Base-by-base conservation (phyloP, 148 eudicot species). In the Vaccinium darrowii region DNA sequence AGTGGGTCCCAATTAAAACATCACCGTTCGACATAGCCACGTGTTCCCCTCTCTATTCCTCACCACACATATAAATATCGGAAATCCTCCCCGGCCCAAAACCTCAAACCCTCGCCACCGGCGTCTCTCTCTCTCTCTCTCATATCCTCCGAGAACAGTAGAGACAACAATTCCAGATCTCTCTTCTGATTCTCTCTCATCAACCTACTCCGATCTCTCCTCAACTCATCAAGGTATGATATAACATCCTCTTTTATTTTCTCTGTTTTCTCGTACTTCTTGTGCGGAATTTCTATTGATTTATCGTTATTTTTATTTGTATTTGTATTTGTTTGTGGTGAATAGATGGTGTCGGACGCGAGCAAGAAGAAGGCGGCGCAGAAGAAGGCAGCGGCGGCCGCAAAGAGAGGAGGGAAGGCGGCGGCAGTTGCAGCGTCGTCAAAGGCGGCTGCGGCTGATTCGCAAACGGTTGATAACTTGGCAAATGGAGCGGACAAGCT, bases 341-440 rank as follows among this genome's bases (percentile, higher is more conserved):
- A n/a, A 27, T 27, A 91, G 90, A 96, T 96, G 99, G 99, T 96
- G 87, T 96, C 99, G 2, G 99, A 96, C 87, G 99, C 99, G 27
- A 96, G 99, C 83, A 96, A 96, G 95, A 96, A 96, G 95, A 96
- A 93, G 92, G 99, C 94, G 5, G 96, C 95, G 4, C 97, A 94
- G 92, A 96, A 96, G 91, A 96, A 96, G 92, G 98, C 99, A 4
- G 99, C 99, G 0, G 99, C 99, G 0, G 98, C 97, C 3, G 99
- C 98, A 0, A 94, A 94, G 90, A 94, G 99, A 88, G 99, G 97
- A 58, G 94, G 93, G 1, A 96, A 96, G 86, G 88, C 93, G 0
- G 89, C 88, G 0, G 92, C 93, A 0, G 90, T 92, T 3, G 91
- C 93, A 0, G 86, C 90, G 0, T 83, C 95, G n/a, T 76, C 90